Conservation (phyloP, 306 rosid genomes). For the Comarum palustre region DNA sequence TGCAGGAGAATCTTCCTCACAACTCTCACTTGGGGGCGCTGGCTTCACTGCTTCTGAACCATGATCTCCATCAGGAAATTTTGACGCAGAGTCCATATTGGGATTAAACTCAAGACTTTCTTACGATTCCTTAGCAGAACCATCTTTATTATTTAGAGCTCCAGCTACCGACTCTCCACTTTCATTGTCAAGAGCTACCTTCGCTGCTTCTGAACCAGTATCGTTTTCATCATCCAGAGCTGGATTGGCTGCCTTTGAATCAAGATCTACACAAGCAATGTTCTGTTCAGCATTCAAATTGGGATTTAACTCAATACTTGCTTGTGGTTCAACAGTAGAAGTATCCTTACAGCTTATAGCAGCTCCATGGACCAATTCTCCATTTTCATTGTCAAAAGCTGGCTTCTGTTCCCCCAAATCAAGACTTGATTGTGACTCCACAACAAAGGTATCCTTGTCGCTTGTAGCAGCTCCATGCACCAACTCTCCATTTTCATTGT, state of each 20-base stretch:
- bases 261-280: constrained; percentile 3
- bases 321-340: constrained; percentile 6
- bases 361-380: constrained; percentile 21
- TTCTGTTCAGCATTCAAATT: constrained; percentile 20
- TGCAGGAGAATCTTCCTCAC: constrained; percentile 41
- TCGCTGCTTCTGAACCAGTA: not conserved
- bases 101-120: constrained; percentile 17
- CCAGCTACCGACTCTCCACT: constrained; percentile 18
- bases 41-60: constrained; percentile 30
- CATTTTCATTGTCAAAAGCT: constrained; percentile 21
- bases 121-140: constrained; percentile 18
- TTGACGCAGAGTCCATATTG: constrained; percentile 16
- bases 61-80: constrained; percentile 17
- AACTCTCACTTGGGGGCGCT: constrained; percentile 28
- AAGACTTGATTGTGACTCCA: not conserved
- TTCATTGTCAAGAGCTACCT: not conserved
- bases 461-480: constrained; percentile 17
- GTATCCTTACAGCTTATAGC: constrained; percentile 16
- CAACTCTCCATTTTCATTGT: constrained; percentile 28
- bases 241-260: not conserved
- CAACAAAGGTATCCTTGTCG: constrained; percentile 18
- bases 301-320: constrained; percentile 15
- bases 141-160: constrained; percentile 21
- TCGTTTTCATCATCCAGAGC: not conserved
- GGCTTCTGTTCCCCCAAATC: not conserved